A percentile compares a stretch with the other conserved stretches of the same genome.
These are phyloP conservation scores for Fusarium verrucosum DNA, from an alignment of 2,329 filamentous ascomycete species.

Conservation along the genomic window DNA sequence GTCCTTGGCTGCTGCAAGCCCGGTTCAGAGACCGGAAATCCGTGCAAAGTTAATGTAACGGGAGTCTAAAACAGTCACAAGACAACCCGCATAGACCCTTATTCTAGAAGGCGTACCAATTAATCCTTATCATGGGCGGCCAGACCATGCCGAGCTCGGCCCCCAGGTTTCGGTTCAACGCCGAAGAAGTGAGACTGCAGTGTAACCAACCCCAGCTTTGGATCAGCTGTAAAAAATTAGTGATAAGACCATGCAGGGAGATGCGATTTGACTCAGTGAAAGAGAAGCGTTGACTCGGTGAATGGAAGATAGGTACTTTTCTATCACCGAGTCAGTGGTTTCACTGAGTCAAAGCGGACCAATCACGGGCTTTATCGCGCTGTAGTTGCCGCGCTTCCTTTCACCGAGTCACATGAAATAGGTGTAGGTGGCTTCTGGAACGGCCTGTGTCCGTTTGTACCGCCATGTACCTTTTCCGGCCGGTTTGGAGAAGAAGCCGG, in stretches of 20 bases:
- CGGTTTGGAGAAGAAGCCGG: constrained; percentile 18
- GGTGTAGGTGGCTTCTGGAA: constrained; percentile 5
- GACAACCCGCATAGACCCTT: background rate
- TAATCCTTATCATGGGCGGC: background rate
- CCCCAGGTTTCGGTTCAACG: constrained; percentile 22
- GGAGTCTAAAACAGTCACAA: constrained; percentile 6
- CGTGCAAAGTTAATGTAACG: background rate
- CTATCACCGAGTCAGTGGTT: constrained; percentile 34
- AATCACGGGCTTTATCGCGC: constrained; percentile 22
- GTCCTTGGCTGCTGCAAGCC: background rate
- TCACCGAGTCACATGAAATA: constrained; percentile 24
- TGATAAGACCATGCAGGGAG: constrained; percentile 10
- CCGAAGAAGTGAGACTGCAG: constrained; percentile 13
- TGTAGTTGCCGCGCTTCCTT: constrained; percentile 21
- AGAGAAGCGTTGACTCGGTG: constrained; percentile 22
- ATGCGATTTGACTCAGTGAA: constrained; percentile 30
- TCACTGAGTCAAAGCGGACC: constrained; percentile 32
- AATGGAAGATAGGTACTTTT: constrained; percentile 19
- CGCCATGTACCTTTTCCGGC: constrained; percentile 30
- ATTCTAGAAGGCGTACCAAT: constrained; percentile 14
- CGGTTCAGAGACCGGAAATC: constrained; percentile 1
- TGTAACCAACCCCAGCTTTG: constrained; percentile 8
- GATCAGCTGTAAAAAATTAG: background rate
- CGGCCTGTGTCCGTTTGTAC: constrained; percentile 10
- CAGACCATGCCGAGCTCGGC: constrained; percentile 17